Conservation (phyloP, 2,329 filamentous ascomycete species). For the Cyclaneusma minus region DNA sequence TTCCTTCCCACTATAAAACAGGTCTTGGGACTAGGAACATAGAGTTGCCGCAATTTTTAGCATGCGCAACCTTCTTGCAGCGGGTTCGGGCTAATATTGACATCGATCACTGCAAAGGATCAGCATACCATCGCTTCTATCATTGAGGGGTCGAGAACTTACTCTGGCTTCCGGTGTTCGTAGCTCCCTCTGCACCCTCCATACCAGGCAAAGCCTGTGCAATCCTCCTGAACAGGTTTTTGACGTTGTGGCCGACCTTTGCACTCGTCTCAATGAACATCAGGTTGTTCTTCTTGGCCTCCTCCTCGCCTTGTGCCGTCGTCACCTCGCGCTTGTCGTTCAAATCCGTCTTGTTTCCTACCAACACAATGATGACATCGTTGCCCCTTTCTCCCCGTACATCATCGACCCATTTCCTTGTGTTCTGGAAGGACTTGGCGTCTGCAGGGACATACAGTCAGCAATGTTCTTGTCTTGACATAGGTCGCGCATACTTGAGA, state of each 20-base stretch:
- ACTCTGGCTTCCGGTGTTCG: slow-evolving; percentile 64
- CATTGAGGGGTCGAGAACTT: slow-evolving; percentile 22
- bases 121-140: slow-evolving; percentile 9
- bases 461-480: slow-evolving; percentile 3
- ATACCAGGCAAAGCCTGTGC: slow-evolving; percentile 94
- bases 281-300: slow-evolving; percentile 92
- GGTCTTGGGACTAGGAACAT: too few species aligned
- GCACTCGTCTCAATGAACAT: slow-evolving; percentile 99
- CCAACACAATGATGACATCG: slow-evolving; percentile 96
- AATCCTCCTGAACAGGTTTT: slow-evolving; percentile 93
- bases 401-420: slow-evolving; percentile 98
- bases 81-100: slow-evolving; percentile 63
- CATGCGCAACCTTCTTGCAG: slow-evolving; percentile 63
- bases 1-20: too few species aligned
- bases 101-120: slow-evolving; percentile 62
- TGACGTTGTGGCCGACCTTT: slow-evolving; percentile 95
- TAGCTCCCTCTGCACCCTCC: slow-evolving; percentile 75
- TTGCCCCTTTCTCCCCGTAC: slow-evolving; percentile 91
- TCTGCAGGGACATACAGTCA: slow-evolving; percentile 34
- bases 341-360: slow-evolving; percentile 98
- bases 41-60: slow-evolving; percentile 22
- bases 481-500: slow-evolving; percentile 49
- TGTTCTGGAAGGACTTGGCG: slow-evolving; percentile 95
- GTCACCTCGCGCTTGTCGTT: slow-evolving; percentile 98
- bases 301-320: slow-evolving; percentile 88